phyloP scores from a whole-genome alignment of 768 basidiomycete species.

The Tylopilus felleus region DNA sequence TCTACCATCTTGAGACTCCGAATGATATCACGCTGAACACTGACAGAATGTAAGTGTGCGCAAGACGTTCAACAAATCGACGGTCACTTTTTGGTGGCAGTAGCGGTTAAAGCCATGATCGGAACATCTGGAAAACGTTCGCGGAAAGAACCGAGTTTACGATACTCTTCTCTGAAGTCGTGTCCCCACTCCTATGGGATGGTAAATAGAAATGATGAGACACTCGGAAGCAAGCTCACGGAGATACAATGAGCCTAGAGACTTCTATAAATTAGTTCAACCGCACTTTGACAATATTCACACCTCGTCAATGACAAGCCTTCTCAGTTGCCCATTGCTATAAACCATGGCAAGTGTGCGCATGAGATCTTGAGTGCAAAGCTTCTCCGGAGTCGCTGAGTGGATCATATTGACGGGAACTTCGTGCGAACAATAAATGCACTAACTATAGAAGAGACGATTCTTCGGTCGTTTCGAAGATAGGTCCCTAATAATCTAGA shows the following conservation, averaged over 20 bases:
- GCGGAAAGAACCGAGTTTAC: constrained; percentile 68
- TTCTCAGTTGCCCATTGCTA: constrained; percentile 55
- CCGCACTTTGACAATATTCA: constrained; percentile 9
- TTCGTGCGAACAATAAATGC: not conserved
- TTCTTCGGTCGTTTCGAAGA: constrained; percentile 52
- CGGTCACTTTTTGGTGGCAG: constrained; percentile 63
- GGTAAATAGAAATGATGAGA: not conserved
- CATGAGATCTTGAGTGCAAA: constrained; percentile 54
- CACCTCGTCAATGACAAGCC: constrained; percentile 82
- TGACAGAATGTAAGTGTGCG: constrained; percentile 27
- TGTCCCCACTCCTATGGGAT: constrained; percentile 77
- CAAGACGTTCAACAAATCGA: not conserved
- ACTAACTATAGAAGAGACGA: constrained; percentile 70
- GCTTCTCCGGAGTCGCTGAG: constrained; percentile 76
- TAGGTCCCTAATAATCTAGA: constrained; percentile 61
- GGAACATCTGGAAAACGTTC: constrained; percentile 64
- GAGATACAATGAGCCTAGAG: constrained; percentile 79
- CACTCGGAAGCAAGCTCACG: constrained; percentile 35
- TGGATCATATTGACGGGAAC: not conserved
- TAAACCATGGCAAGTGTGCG: constrained; percentile 49
- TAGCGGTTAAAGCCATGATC: constrained; percentile 86
- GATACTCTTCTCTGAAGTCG: constrained; percentile 73
- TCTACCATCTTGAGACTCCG: constrained; percentile 57
- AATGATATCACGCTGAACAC: constrained; percentile 75
- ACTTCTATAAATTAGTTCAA: constrained; percentile 1